phyloP scores from a whole-genome alignment of 148 eudicot species.

The Rhododendron vialii region DNA sequence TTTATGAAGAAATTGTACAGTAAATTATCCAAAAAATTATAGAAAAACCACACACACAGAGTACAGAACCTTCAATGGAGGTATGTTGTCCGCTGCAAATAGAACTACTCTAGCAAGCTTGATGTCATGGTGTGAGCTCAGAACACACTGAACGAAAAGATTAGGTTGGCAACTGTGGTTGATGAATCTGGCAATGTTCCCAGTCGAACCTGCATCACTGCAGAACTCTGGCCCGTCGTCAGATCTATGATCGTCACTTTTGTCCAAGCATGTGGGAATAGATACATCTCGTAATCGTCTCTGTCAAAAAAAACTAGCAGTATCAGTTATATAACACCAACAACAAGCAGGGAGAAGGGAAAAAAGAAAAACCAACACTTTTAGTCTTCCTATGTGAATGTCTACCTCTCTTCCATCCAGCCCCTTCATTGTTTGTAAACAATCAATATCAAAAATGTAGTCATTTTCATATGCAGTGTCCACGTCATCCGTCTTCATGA shows the following conservation, averaged over 20 bases:
- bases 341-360: background rate
- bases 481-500: slow-evolving; percentile 61
- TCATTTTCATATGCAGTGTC: slow-evolving; percentile 40
- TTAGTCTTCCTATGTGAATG: background rate
- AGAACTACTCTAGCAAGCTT: slow-evolving; percentile 61
- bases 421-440: slow-evolving; percentile 72
- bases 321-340: background rate
- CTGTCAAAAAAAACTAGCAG: slow-evolving; percentile 21
- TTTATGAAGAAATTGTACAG: background rate
- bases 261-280: slow-evolving; percentile 29
- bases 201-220: slow-evolving; percentile 62
- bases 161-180: slow-evolving; percentile 90
- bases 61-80: slow-evolving; percentile 57
- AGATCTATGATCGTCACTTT: slow-evolving; percentile 26
- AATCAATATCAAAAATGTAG: slow-evolving; percentile 68
- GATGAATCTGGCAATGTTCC: slow-evolving; percentile 67
- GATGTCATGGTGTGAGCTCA: slow-evolving; percentile 59
- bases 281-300: slow-evolving; percentile 53
- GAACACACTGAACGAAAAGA: slow-evolving; percentile 70
- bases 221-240: slow-evolving; percentile 60
- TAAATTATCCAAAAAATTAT: background rate
- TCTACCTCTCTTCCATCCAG: slow-evolving; percentile 76
- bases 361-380: background rate
- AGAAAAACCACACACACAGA: background rate
- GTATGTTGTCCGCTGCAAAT: slow-evolving; percentile 73